Evolutionary conservation across 2,329 filamentous ascomycete species (phyloP), one percentile per base, ranked within the genome.

Genomic region (Neopestalotiopsis sp.): DNA sequence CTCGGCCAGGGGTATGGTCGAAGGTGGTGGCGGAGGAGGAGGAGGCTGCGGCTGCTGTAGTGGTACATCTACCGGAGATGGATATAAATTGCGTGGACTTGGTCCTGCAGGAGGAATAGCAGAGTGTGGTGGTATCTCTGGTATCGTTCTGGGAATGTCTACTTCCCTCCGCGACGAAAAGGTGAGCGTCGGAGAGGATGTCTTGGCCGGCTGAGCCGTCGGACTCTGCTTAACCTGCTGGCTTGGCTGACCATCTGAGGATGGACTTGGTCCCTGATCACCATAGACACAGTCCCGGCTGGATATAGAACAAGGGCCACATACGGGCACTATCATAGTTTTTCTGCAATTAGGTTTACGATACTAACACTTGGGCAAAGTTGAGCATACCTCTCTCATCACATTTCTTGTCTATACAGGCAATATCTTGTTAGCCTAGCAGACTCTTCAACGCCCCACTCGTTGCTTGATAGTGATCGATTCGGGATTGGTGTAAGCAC

Each of bases 301-400:
- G 1, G 72, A 72, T 62, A 72, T 71, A 3, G 72, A 71, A 57
- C 72, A 73, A 24, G 72, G 71, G 17, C 72, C 72, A 64, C 72
- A 73, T 2, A 69, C 45, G 10, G 72, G 72, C 24, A 59, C 72
- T 73, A 66, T 10, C 34, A 38, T 38, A 10, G n/a, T n/a, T 52
- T 20, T 34, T 24, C 28, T 62, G 45, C 28, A 57, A 34, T 42
- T 45, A 38, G 30, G n/a, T 49, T n/a, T 28, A 28, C 10, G 34
- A 40, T 40, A 49, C 12, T 28, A 34, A 38, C 40, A 24, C 17
- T 20, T 2, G 45, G 45, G 24, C 24, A 17, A 4, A 45, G 20
- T 17, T 40, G n/a, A 58, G 68, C 71, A 52, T 70, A 73, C 72
- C 32, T 59, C 57, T 70, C 69, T 73, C 72, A 52, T 73, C 72